Base-by-base conservation (phyloP, 1,284 basidiomycete species). In the Takashimella koratensis region DNA sequence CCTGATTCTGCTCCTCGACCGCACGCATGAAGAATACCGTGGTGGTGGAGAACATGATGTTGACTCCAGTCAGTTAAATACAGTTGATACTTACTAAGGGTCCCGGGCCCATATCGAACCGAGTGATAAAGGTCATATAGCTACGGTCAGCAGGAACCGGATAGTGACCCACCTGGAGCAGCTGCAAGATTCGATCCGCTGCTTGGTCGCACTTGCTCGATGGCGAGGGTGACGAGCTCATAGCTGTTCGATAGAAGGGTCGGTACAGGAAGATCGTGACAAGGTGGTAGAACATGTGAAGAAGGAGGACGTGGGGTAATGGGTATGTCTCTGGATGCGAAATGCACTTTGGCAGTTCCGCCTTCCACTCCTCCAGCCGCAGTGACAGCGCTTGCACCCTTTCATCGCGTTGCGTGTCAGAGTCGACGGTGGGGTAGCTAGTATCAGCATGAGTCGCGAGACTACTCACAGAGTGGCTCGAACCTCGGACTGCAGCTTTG, bases 221-320 rank as follows among this genome's bases (percentile, higher is more conserved):
- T n/a, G n/a, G n/a, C n/a, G n/a, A n/a, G n/a, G n/a, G n/a, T n/a
- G n/a, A n/a, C n/a, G n/a, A n/a, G n/a, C n/a, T n/a, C n/a, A n/a
- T n/a, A n/a, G n/a, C n/a, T n/a, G 39, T 40, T 5, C 62, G 54
- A 21, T 64, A 64, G 46, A 56, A 64, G 1, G 62, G 62, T 22
- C 62, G 57, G 44, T 57, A 53, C 5, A 64, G 50, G 43, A 57
- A 59, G 5, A 64, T 61, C 12, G 49, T 41, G 6, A 47, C 46
- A 16, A 64, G 49, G 43, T 59, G 53, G 25, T 59, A 64, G 5
- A 46, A 47, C 46, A 59, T 51, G 52, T 64, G 62, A 13, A 64
- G 51, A 10, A 60, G 50, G 10, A 64, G 47, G 10, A 56, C 50
- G 42, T 64, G 62, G 3, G 62, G 62, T 5, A 64, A 30, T 12